A percentile compares a stretch with the other conserved stretches of the same genome.
Evolutionary conservation across 306 rosid species (phyloP).

Genomic region (Casuarina cunninghamiana): DNA sequence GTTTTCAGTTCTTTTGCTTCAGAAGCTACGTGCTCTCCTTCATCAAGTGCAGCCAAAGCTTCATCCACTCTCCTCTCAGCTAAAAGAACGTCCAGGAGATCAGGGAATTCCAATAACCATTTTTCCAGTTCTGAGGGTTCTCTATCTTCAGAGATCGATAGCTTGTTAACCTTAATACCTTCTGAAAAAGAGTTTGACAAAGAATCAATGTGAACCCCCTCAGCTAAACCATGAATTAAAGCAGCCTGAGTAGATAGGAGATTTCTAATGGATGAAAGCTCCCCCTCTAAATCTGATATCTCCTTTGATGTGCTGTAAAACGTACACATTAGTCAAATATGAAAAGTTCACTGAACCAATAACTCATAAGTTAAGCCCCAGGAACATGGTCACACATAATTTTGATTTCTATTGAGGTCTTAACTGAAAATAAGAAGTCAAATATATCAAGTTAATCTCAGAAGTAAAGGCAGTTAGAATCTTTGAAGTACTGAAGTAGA

Average conservation of each 20-base stretch:
- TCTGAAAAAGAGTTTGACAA: conserved; percentile 55
- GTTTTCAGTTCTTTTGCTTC: conserved; percentile 71
- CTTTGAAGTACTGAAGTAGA: neutral
- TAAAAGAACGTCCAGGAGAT: conserved; percentile 86
- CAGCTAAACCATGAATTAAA: conserved; percentile 92
- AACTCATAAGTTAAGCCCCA: too few species aligned
- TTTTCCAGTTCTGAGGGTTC: conserved; percentile 75
- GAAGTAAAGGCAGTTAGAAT: neutral
- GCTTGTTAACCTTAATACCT: conserved; percentile 41
- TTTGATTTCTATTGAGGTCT: neutral
- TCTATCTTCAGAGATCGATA: conserved; percentile 50
- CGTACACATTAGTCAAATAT: conserved; percentile 30
- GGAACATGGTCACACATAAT: neutral
- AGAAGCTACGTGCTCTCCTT: conserved; percentile 79
- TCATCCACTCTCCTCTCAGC: conserved; percentile 96
- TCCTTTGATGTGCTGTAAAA: conserved; percentile 91
- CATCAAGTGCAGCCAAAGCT: conserved; percentile 83
- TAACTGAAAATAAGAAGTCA: neutral
- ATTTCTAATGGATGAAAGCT: conserved; percentile 94
- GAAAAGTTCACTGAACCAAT: neutral
- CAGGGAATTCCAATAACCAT: conserved; percentile 93
- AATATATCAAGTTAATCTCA: neutral
- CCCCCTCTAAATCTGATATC: conserved; percentile 94
- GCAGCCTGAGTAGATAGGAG: conserved; percentile 96
- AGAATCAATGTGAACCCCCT: conserved; percentile 74